Percentiles rank a stretch among this genome's conserved stretches.
Conservation (phyloP, 202 grass and related monocot species). For the Setaria italica region DNA sequence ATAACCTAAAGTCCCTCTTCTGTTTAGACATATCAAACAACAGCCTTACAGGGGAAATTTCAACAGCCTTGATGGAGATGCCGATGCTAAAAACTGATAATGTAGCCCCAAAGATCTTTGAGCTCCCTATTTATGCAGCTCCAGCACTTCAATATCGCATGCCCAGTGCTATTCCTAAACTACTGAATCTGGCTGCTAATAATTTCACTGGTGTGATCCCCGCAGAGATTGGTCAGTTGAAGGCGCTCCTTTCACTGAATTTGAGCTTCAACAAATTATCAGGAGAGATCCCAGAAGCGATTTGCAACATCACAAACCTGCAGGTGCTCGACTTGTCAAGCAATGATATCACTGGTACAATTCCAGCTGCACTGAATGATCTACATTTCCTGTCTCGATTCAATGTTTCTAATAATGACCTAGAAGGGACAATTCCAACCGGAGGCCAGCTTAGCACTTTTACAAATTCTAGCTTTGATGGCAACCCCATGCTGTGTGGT, state of each 20-base stretch:
- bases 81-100: constrained; percentile 50
- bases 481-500: constrained; percentile 58
- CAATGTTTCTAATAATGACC: constrained; percentile 52
- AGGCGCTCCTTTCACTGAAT: constrained; percentile 52
- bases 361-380: constrained; percentile 36
- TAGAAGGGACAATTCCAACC: constrained; percentile 49
- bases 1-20: constrained; percentile 55
- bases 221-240: constrained; percentile 56
- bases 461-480: constrained; percentile 42
- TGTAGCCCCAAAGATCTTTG: constrained; percentile 38
- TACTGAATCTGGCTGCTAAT: constrained; percentile 53
- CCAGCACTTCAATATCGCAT: constrained; percentile 51
- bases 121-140: constrained; percentile 40
- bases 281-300: constrained; percentile 54
- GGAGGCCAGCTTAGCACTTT: constrained; percentile 53
- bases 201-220: constrained; percentile 59
- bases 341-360: constrained; percentile 50
- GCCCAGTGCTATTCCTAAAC: constrained; percentile 50
- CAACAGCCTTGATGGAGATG: constrained; percentile 45
- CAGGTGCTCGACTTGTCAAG: constrained; percentile 68
- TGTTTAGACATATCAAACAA: constrained; percentile 72
- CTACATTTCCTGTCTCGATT: constrained; percentile 54
- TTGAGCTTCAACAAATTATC: constrained; percentile 62
- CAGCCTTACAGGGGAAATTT: constrained; percentile 57
- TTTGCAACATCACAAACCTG: constrained; percentile 57